Evolutionary conservation across 352 stramenopile genomes (phyloP), one percentile per base, ranked within the genome.

Genomic region (Phytophthora fragariae): DNA sequence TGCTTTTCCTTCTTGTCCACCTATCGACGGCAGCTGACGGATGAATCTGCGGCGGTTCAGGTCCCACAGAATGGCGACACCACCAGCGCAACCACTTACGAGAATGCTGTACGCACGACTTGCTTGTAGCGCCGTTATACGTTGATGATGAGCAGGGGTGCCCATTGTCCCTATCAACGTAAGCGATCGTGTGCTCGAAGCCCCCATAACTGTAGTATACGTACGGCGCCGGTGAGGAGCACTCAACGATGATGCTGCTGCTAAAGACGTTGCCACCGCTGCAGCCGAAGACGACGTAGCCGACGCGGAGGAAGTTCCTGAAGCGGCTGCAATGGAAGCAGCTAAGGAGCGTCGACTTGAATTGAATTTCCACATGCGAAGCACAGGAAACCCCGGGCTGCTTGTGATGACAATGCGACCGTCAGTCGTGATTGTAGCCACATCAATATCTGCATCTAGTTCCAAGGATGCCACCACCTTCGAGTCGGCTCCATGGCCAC

Each of bases 31-130:
- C 17, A 93, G 69, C 10, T 82, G 81, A 12, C 83, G 74, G 50
- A 92, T 74, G 44, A 81, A 89, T 29, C 81, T 67, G 17, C 88
- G 80, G 15, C 87, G 85, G 19, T 94, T 94, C 2, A 94, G 64
- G 39, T 94, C 87, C 87, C 87, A 94, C 14, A 94, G 76, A 14
- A 92, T 79, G 4, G 81, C 79, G 10, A 86, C 62, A 12, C 87
- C 86, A 15, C 74, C 75, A 5, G 76, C 66, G 64, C 87, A 93
- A 15, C 85, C 85, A 57, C 85, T 93, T 5, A 93, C 81, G 19
- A 91, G 65, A 19, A 93, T 62, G 49, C 84, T 92, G 76, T 90
- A 91, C 3, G 80, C 77, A 1, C 87, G 83, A 62, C 82, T 92
- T 15, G 82, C 85, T 39, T 86, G 75, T 1, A 93, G 58, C 1